phyloP scores from a whole-genome alignment of 805 yeast species.

The Hermanozyma aechmeae region DNA sequence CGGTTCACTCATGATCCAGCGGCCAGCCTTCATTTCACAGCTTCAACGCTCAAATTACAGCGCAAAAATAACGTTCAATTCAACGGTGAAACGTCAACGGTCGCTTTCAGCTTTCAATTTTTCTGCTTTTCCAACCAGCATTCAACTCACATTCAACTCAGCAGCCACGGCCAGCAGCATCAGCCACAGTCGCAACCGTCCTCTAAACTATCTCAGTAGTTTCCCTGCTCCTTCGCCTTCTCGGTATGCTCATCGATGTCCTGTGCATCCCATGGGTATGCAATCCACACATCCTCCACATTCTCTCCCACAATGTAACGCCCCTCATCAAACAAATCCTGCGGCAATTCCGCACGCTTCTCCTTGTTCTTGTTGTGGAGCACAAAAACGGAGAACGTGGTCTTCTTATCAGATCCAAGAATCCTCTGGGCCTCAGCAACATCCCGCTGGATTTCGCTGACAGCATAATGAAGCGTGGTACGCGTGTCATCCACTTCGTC shows the following conservation, averaged over 20 bases:
- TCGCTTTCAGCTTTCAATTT: too few relatives aligned
- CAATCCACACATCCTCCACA: slow-evolving; percentile 77
- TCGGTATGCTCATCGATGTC: slow-evolving; percentile 68
- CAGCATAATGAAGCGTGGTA: slow-evolving; percentile 74
- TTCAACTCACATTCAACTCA: too few relatives aligned
- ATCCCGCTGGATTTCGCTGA: slow-evolving; percentile 66
- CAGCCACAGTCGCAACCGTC: too few relatives aligned
- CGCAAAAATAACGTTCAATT: too few relatives aligned
- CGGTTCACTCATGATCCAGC: too few relatives aligned
- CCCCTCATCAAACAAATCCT: slow-evolving; percentile 47
- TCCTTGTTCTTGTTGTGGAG: slow-evolving; percentile 68
- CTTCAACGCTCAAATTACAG: too few relatives aligned
- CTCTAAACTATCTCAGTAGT: slow-evolving; percentile 14
- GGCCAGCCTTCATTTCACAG: too few relatives aligned
- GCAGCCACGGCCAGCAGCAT: too few relatives aligned
- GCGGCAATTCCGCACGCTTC: slow-evolving; percentile 65
- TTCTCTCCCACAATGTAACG: slow-evolving; percentile 66
- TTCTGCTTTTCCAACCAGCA: too few relatives aligned
- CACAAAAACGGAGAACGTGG: slow-evolving; percentile 68
- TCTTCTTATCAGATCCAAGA: slow-evolving; percentile 34
- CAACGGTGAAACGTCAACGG: too few relatives aligned
- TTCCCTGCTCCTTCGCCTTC: slow-evolving; percentile 67
- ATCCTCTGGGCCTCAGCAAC: slow-evolving; percentile 45
- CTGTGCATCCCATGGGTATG: slow-evolving; percentile 79
- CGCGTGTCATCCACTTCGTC: slow-evolving; percentile 86